A percentile compares a stretch with the other conserved stretches of the same genome.
Conservation (phyloP, 768 basidiomycete species). For the Tylopilus felleus region DNA sequence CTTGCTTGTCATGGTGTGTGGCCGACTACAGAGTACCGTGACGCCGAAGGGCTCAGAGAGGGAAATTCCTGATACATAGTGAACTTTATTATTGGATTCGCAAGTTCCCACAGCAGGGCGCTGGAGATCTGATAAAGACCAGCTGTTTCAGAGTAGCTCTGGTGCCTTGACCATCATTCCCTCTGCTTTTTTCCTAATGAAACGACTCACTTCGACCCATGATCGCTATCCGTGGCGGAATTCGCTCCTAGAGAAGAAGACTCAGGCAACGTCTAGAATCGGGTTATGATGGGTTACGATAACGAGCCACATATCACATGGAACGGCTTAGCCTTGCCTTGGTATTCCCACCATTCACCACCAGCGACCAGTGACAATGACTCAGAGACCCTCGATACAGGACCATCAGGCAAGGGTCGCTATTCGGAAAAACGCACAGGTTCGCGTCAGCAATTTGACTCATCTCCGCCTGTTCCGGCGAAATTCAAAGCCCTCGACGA, state of each 20-base stretch:
- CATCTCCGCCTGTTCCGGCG: slow-evolving; percentile 10
- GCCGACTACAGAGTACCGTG: not conserved
- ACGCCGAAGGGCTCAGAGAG: not conserved
- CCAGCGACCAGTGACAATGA: not conserved
- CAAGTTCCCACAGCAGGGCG: slow-evolving; percentile 1
- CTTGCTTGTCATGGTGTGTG: not conserved
- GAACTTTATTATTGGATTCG: not conserved
- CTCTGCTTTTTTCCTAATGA: not conserved
- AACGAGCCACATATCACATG: not conserved
- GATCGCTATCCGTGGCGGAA: too few species aligned
- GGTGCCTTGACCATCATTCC: not conserved
- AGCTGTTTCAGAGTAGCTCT: not conserved
- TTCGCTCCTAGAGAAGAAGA: not conserved
- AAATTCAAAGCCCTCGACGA: slow-evolving; percentile 1
- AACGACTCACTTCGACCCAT: not conserved
- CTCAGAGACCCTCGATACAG: slow-evolving; percentile 4
- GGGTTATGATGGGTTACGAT: not conserved
- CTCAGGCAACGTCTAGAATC: not conserved
- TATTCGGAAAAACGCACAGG: slow-evolving; percentile 5
- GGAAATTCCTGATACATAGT: not conserved
- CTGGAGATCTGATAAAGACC: not conserved
- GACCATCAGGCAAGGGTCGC: slow-evolving; percentile 17
- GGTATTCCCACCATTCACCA: slow-evolving; percentile 9
- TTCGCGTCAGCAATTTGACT: slow-evolving; percentile 25
- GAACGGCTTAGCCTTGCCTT: not conserved